Evolutionary conservation across 2,329 filamentous ascomycete species (phyloP).

Genomic region (Curvularia verruculosa): DNA sequence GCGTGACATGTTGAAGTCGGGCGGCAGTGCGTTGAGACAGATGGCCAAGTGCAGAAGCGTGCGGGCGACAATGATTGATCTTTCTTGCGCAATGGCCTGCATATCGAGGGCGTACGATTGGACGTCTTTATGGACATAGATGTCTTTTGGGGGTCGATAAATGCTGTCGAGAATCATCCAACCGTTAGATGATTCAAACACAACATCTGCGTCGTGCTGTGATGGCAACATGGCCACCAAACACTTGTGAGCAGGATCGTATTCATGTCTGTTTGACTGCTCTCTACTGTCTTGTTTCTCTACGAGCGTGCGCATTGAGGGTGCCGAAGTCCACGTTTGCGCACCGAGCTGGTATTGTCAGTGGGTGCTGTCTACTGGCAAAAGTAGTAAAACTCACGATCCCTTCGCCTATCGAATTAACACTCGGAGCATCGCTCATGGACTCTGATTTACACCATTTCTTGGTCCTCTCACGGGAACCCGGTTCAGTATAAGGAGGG

Average conservation of each 20-base stretch:
- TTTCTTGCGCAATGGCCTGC: slow-evolving; percentile 36
- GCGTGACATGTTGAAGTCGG: slow-evolving; percentile 38
- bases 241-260: slow-evolving; percentile 30
- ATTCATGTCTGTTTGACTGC: slow-evolving; percentile 20
- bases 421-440: slow-evolving; percentile 33
- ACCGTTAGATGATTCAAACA: slow-evolving; percentile 46
- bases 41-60: slow-evolving; percentile 45
- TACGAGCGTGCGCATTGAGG: slow-evolving; percentile 33
- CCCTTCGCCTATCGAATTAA: slow-evolving; percentile 37
- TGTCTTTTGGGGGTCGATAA: slow-evolving; percentile 38
- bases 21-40: slow-evolving; percentile 42
- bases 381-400: slow-evolving; percentile 33
- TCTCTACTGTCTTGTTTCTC: slow-evolving; percentile 21
- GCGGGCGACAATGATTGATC: slow-evolving; percentile 40
- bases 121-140: slow-evolving; percentile 40
- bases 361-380: slow-evolving; percentile 1
- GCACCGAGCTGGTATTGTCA: slow-evolving; percentile 34
- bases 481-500: slow-evolving; percentile 26
- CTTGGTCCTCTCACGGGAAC: slow-evolving; percentile 29
- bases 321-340: slow-evolving; percentile 42
- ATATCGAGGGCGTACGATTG: slow-evolving; percentile 45
- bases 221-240: slow-evolving; percentile 41
- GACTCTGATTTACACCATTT: slow-evolving; percentile 28
- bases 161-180: slow-evolving; percentile 43
- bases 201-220: slow-evolving; percentile 45